Base-by-base conservation (phyloP, 2,329 filamentous ascomycete genomes). In the Lasiodiplodia theobromae region DNA sequence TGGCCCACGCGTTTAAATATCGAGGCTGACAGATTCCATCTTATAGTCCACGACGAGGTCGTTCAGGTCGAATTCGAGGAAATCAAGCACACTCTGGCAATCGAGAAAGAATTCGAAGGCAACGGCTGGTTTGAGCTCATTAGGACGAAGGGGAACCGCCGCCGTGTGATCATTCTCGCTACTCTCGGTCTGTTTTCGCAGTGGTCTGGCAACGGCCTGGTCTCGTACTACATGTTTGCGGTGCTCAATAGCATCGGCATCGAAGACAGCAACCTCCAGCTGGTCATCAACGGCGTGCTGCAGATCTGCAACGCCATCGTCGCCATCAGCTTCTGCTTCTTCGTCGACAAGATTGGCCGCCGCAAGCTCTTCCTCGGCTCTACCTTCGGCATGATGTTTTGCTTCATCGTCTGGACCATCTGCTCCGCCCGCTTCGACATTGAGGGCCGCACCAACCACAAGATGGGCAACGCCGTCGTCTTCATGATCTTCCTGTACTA, bases 61-160 rank as follows among this genome's bases (percentile, higher is more conserved):
- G 90, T 92, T 8, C 86, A 89, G 73, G 89, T 89, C 75, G 88
- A 92, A 76, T 90, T 85, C 76, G 84, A 84, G 64, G 89, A 92
- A 79, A 92, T 92, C 78, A 86, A 85, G 73, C 85, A 89, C 74
- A 89, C 88, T 14, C 86, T 91, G 68, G 79, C 81, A 65, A 79
- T 88, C 69, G 89, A 91, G 73, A 84, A 84, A 70, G 77, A 83
- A 64, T 80, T 81, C 68, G 79, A 82, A 69, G 82, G 77, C 65
- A 78, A 81, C 10, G 86, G 84, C 70, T 91, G 89, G 76, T 70
- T 86, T 18, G 88, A 90, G 74, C 89, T 91, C 72, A 72, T 91
- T 72, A 80, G 80, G 71, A 91, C 89, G 31, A 84, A 82, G 73
- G 88, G 89, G 34, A 91, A 92, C 81, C 83, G 88, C 65, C 88